These are phyloP conservation scores for Proliferodiscus dingleyae DNA, from an alignment of 2,329 filamentous ascomycete genomes.

Conservation along the genomic window DNA sequence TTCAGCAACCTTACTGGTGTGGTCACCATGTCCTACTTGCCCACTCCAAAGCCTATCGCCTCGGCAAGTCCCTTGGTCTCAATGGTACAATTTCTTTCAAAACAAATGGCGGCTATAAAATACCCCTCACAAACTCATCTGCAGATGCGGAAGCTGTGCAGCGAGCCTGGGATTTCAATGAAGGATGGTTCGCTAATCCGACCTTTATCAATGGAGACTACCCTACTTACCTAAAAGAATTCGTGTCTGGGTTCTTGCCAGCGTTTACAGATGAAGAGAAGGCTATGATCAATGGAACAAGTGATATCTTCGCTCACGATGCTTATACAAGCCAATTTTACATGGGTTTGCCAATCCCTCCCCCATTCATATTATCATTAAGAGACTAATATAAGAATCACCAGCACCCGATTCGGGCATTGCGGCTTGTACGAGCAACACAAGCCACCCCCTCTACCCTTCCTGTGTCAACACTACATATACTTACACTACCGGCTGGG, in stretches of 20 bases:
- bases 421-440: conserved; percentile 33
- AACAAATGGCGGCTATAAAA: conserved; percentile 41
- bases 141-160: conserved; percentile 22
- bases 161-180: conserved; percentile 34
- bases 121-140: conserved; percentile 37
- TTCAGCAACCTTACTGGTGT: conserved; percentile 36
- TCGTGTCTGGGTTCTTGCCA: conserved; percentile 40
- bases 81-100: conserved; percentile 44
- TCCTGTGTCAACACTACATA: conserved; percentile 20
- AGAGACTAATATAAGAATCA: neutral
- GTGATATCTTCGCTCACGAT: conserved; percentile 53
- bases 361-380: too few relatives aligned
- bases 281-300: conserved; percentile 43
- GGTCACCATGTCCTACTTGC: conserved; percentile 42
- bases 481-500: conserved; percentile 17
- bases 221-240: conserved; percentile 41
- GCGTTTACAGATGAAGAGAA: conserved; percentile 44
- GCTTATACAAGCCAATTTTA: conserved; percentile 53
- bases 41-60: conserved; percentile 44
- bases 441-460: conserved; percentile 18
- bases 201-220: conserved; percentile 48
- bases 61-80: conserved; percentile 48
- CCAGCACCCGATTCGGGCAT: conserved; percentile 38
- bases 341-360: conserved; percentile 8
- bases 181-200: conserved; percentile 47